Evolutionary conservation across 164 flowering plant genomes (phyloP), one percentile per base, ranked within the genome.

Genomic region (Stephania yunnanensis): DNA sequence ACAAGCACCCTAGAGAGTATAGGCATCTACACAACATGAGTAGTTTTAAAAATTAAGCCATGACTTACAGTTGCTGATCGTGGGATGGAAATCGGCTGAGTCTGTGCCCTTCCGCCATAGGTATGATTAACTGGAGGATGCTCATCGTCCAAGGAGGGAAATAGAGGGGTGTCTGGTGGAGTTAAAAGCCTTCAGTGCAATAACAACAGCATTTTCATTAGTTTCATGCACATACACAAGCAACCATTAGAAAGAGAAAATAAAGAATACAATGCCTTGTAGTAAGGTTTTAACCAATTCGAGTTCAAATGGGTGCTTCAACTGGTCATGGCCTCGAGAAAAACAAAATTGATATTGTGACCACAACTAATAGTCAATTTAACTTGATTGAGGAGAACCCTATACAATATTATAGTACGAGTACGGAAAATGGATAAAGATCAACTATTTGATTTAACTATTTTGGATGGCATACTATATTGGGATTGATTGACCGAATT

Each of bases 161-260:
- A 96, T 46, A 96, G 96, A n/a, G 98, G 99, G n/a, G 97, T 91
- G 42, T 90, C 98, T 0, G 99, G 99, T 74, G 99, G 99, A 82
- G 99, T 96, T 72, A 94, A 81, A 70, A 96, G 84, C 99, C 99
- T 96, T 76, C 72, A 52, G 73, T 77, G 42, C 72, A 77, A 55
- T n/a, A 75, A 69, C 70, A 69, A 46, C 70, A 70, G 65, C 15
- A 31, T 52, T 71, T 7, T 7, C 48, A 64, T 78, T 67, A 78
- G 77, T 67, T 46, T 7, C 73, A 76, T 20, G 25, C 15, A 48
- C 31, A 72, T 20, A 10, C 25, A 67, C 68, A 8, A 5, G 29
- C 36, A 29, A 58, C 6, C 65, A 46, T 17, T 1, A 2, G 44
- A 20, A 70, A 70, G 22, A 70, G 29, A 70, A 46, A 45, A 70